These are phyloP conservation scores for Laburnicola sp. DNA, from an alignment of 2,329 filamentous ascomycete species.

Conservation along the genomic window DNA sequence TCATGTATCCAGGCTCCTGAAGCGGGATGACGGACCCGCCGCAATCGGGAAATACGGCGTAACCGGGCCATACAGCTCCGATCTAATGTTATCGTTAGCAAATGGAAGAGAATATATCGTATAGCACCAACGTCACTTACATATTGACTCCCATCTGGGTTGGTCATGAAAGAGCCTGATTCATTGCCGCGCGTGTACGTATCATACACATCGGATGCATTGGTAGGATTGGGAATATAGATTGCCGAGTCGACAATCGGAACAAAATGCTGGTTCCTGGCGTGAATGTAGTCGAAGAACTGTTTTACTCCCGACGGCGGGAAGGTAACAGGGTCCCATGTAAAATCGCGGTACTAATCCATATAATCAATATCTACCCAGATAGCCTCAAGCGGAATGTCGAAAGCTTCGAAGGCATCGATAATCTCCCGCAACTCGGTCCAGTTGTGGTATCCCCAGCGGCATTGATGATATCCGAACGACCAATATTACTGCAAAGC, in stretches of 20 bases:
- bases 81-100: conserved; percentile 34
- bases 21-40: conserved; percentile 69
- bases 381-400: conserved; percentile 57
- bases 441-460: conserved; percentile 81
- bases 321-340: conserved; percentile 58
- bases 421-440: conserved; percentile 63
- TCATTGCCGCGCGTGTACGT: conserved; percentile 56
- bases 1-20: conserved; percentile 71
- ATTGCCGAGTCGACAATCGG: conserved; percentile 67
- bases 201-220: conserved; percentile 62
- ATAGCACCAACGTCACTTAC: background rate
- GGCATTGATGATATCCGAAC: conserved; percentile 80
- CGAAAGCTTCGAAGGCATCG: conserved; percentile 56
- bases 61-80: conserved; percentile 61
- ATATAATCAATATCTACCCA: conserved; percentile 53
- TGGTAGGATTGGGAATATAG: conserved; percentile 72
- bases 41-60: conserved; percentile 65
- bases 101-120: background rate
- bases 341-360: conserved; percentile 59
- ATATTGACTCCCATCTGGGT: conserved; percentile 59
- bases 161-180: conserved; percentile 55
- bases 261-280: conserved; percentile 60
- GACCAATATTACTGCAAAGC: conserved; percentile 79
- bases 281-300: conserved; percentile 59
- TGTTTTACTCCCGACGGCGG: conserved; percentile 53